These are phyloP conservation scores for Chlamydomonas asymmetrica DNA, from an alignment of 139 green algal species.

Conservation along the genomic window DNA sequence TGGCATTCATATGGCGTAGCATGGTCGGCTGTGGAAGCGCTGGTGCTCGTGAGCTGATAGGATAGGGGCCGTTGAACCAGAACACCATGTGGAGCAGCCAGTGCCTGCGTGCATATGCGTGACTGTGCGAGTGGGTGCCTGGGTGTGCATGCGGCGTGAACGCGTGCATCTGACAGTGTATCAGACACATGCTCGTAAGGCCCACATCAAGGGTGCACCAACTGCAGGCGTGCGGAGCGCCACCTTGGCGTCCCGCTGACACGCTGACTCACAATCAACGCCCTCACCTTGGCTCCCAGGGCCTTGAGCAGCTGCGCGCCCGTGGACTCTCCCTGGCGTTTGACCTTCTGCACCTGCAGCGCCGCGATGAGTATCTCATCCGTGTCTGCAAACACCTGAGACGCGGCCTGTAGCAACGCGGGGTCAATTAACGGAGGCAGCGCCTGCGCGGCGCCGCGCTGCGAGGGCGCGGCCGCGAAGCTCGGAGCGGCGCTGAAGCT, in stretches of 20 bases:
- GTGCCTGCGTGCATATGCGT: too few relatives aligned
- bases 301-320: slow-evolving; percentile 46
- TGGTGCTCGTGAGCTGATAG: too few relatives aligned
- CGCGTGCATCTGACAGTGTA: neutral
- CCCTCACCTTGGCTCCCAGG: slow-evolving; percentile 42
- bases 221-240: neutral
- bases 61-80: too few relatives aligned
- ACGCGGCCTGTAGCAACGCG: too few relatives aligned
- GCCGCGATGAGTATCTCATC: slow-evolving; percentile 46
- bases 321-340: slow-evolving; percentile 30
- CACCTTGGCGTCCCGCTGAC: neutral
- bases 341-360: slow-evolving; percentile 39
- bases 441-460: too few relatives aligned
- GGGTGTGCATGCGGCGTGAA: neutral
- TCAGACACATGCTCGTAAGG: neutral
- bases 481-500: too few relatives aligned
- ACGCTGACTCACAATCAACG: neutral
- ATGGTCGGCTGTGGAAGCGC: too few relatives aligned
- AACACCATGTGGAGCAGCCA: too few relatives aligned
- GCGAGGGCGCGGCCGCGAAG: too few relatives aligned
- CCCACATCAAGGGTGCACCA: neutral
- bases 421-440: too few relatives aligned
- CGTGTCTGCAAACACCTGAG: slow-evolving; percentile 39
- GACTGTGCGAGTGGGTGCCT: neutral
- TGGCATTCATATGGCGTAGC: too few relatives aligned